A percentile compares a stretch with the other conserved stretches of the same genome.
Conservation (phyloP, 2,329 filamentous ascomycete genomes). For the Cladophialophora chaetospira region DNA sequence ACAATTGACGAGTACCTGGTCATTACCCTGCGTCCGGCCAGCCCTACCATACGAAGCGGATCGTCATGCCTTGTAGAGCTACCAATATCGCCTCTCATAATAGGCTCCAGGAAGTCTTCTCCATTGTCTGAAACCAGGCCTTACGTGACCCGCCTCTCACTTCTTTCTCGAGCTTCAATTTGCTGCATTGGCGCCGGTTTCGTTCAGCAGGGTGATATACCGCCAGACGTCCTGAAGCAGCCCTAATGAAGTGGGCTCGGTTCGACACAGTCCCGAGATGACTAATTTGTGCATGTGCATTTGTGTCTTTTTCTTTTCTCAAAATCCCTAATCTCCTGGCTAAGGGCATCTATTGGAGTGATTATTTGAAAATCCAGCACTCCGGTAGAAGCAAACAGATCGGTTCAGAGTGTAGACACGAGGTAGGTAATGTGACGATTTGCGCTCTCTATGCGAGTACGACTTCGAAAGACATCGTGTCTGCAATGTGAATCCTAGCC, state of each 20-base stretch:
- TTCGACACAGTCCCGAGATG: constrained; percentile 1
- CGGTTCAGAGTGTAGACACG: neutral
- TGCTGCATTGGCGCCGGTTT: neutral
- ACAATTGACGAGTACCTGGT: neutral
- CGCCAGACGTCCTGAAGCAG: neutral
- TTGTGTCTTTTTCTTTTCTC: neutral
- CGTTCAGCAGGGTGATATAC: neutral
- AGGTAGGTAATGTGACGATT: neutral
- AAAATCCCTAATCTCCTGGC: neutral
- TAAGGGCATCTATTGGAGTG: neutral
- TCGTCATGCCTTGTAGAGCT: neutral
- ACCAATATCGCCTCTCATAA: neutral
- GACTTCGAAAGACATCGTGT: too few relatives aligned
- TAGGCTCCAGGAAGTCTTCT: neutral
- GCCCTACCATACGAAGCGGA: constrained; percentile 1
- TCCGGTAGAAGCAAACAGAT: too few relatives aligned
- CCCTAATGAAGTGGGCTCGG: neutral
- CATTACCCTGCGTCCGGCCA: neutral
- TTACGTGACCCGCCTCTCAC: neutral
- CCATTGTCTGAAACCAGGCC: neutral
- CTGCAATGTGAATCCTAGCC: neutral
- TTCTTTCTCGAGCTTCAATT: neutral
- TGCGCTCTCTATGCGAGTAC: too few relatives aligned
- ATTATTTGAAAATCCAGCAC: too few relatives aligned
- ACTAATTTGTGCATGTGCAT: neutral